Conservation (phyloP, 345 rosid genomes). For the Dipteronia dyeriana region DNA sequence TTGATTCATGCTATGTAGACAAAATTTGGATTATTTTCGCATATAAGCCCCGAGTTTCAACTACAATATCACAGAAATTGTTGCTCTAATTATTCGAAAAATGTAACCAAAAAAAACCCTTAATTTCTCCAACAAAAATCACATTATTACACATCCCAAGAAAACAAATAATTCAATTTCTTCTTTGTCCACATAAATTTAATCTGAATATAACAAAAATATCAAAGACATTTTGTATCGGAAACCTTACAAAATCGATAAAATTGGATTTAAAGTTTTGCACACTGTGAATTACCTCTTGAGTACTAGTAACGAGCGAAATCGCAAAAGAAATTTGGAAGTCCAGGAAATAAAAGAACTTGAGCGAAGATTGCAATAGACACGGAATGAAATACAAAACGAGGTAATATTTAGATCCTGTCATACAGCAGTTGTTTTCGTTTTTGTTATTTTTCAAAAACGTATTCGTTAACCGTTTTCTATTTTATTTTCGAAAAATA, state of each 20-base stretch:
- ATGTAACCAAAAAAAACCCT: neutral
- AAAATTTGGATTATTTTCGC: neutral
- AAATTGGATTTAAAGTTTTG: neutral
- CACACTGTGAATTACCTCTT: neutral
- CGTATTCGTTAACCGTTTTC: no score
- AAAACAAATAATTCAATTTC: neutral
- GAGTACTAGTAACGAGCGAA: neutral
- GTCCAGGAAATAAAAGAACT: neutral
- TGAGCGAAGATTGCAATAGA: neutral
- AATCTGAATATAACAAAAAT: no score
- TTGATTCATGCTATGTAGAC: neutral
- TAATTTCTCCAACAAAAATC: no score
- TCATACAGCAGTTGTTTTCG: no score
- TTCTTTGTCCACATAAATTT: no score
- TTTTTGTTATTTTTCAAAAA: no score
- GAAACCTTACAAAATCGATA: neutral
- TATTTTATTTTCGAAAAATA: no score
- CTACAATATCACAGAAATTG: neutral
- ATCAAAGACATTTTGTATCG: neutral
- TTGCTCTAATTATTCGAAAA: neutral
- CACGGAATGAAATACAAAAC: no score
- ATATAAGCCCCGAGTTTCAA: neutral
- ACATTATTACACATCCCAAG: neutral
- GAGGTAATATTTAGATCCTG: no score
- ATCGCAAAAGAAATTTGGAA: neutral